Evolutionary conservation across 2,329 filamentous ascomycete genomes (phyloP), one percentile per base, ranked within the genome.

Genomic region (Capronia americana): DNA sequence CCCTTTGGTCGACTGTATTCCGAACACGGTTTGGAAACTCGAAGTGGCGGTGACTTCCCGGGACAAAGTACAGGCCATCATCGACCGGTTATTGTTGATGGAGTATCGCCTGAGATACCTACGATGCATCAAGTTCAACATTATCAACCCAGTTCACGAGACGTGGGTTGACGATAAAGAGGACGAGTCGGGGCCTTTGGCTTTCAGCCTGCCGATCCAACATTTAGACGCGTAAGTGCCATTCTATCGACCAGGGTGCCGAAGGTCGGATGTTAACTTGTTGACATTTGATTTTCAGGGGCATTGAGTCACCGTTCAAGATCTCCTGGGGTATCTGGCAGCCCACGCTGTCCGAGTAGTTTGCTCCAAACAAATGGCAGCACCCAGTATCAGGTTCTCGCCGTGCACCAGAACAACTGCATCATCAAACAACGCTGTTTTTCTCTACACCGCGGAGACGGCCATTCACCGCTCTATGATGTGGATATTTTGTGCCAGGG

Each of bases 311-410:
- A 14, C 65, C 65, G 6, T 67, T 62, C 24, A 50, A 44, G 23
- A 59, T 59, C 20, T 58, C 54, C 23, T 66, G 64, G 64, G 64
- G 26, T 23, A 56, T 66, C 34, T 66, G 64, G 64, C 64, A 66
- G 60, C 64, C 64, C 48, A 7, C 56, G 12, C 12, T 32, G 20
- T 30, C 38, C 48, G 30, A 32, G 11, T 54, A 53, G 11, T 44
- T n/a, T 34, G 53, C 28, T 24, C 11, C 14, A n/a, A n/a, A n/a
- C 5, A 10, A 44, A 44, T 17, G 17, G 17, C 14, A 44, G 32
- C 30, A 11, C 30, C 38, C 32, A 10, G 14, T 1, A 41, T 41
- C 14, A 41, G 14, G 17, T 41, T 4, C 38, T 41, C 32, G 4
- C 2, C 32, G 32, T 10, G 7, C 32, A 34, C 32, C 7, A 10